Conservation (phyloP, 2,329 filamentous ascomycete species). For the Aspergillus clavatus region DNA sequence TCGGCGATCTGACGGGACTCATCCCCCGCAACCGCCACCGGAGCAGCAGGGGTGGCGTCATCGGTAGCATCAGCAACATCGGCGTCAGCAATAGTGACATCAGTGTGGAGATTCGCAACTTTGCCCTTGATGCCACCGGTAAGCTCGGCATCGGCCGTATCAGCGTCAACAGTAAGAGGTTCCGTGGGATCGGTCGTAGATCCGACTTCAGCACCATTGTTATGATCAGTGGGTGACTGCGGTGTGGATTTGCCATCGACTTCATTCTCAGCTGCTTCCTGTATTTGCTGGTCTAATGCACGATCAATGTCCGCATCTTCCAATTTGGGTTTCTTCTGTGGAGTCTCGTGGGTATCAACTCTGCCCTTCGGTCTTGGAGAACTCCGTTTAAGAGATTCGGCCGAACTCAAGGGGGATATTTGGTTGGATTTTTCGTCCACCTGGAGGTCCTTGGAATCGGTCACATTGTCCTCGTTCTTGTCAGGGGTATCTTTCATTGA, state of each 20-base stretch:
- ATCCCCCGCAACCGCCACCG: slow-evolving; percentile 11
- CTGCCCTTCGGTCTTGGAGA: slow-evolving; percentile 21
- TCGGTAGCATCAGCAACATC: neutral
- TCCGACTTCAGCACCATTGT: slow-evolving; percentile 2
- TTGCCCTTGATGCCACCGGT: no score
- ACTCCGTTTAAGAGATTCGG: slow-evolving; percentile 23
- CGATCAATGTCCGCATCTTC: slow-evolving; percentile 25
- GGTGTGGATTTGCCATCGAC: slow-evolving; percentile 17
- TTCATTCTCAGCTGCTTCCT: slow-evolving; percentile 13
- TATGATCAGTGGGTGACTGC: slow-evolving; percentile 13
- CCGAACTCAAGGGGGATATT: slow-evolving; percentile 15
- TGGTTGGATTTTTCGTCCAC: slow-evolving; percentile 2
- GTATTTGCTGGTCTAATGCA: slow-evolving; percentile 18
- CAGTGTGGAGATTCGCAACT: no score
- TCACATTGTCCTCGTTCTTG: slow-evolving; percentile 1
- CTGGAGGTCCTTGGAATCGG: slow-evolving; percentile 1
- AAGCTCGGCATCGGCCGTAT: slow-evolving; percentile 9
- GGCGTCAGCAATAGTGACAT: slow-evolving; percentile 2
- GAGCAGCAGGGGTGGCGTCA: neutral
- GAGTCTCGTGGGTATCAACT: slow-evolving; percentile 12
- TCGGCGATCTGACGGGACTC: slow-evolving; percentile 21
- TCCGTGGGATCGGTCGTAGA: no score
- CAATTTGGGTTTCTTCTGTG: slow-evolving; percentile 29
- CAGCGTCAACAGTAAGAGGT: neutral
- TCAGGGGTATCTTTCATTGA: neutral